Base-by-base conservation (phyloP, 768 basidiomycete genomes). In the Galerina sulciceps region DNA sequence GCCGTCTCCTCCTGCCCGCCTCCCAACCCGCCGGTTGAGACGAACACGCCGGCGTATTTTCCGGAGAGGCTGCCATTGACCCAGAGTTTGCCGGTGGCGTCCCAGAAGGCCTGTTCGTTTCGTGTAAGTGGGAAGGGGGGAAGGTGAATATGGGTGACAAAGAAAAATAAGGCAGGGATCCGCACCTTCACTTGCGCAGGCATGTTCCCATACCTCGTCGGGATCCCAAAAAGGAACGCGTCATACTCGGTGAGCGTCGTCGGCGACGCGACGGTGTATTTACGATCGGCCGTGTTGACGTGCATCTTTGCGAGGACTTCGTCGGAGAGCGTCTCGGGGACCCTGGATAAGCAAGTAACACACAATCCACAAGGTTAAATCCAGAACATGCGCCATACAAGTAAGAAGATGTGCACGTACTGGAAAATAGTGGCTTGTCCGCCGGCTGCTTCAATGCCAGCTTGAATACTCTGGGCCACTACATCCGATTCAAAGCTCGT, bases 1-100 rank as follows among this genome's bases (percentile, higher is more conserved):
- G 75, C 78, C 4, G 88, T 90, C 4, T 77, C 59, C 65, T 88
- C 89, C 64, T 94, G 93, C n/a, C 93, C 93, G 58, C 93, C 91
- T 54, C 92, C 91, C 10, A 79, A 85, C n/a, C 80, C 76, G 1
- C 81, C 89, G 0, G 89, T 87, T 20, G 88, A 88, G 47, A 91
- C 84, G 76, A 94, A 94, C 41, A 86, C 74, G 13, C 86, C 81
- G 2, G 83, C 93, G 63, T 84, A 87, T 72, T 95, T 96, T 64
- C 93, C 93, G 15, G 79, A 73, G 50, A 95, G 76, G 1, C 73
- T 77, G 18, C 91, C 87, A 0, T 56, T 20, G 0, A 57, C 65
- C 91, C 91, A 93, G 34, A 90, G 79, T 1, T 71, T 65, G 55
- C 92, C 91, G 8, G 91, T 92, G 6, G 79, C 69, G 61, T 94